Conservation (phyloP, 495 filamentous ascomycete genomes). For the Penicillium soppii region DNA sequence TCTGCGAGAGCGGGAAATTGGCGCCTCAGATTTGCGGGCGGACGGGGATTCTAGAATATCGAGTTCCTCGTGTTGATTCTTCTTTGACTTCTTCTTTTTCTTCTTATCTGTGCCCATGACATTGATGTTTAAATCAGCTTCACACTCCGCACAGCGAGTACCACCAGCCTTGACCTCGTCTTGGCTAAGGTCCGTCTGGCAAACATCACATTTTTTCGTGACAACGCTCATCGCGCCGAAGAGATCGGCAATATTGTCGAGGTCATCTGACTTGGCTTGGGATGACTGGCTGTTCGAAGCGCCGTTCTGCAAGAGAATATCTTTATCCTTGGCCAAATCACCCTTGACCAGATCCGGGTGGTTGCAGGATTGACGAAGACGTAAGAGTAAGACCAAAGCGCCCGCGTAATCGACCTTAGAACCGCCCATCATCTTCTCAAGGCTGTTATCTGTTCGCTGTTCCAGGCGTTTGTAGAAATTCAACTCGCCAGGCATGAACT, state of each 20-base stretch:
- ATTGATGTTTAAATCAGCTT: constrained; percentile 58
- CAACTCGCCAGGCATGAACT: constrained; percentile 78
- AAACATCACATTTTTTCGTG: constrained; percentile 85
- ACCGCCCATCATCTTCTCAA: constrained; percentile 83
- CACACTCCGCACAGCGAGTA: constrained; percentile 71
- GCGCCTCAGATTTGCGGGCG: constrained; percentile 17
- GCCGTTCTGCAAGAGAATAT: constrained; percentile 68
- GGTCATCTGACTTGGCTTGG: constrained; percentile 55
- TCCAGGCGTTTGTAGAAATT: constrained; percentile 85
- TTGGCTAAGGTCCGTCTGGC: constrained; percentile 65
- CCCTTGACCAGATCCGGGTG: constrained; percentile 84
- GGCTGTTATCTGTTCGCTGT: constrained; percentile 74
- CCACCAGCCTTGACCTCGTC: constrained; percentile 57
- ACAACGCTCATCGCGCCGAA: constrained; percentile 80
- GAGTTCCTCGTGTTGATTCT: constrained; percentile 21
- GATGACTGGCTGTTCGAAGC: constrained; percentile 40
- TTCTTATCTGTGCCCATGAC: constrained; percentile 40
- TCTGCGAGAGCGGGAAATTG: constrained; percentile 40
- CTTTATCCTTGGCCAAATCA: constrained; percentile 82
- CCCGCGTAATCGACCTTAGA: constrained; percentile 73
- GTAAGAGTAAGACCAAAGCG: constrained; percentile 83
- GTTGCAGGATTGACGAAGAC: constrained; percentile 90
- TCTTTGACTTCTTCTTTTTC: constrained; percentile 49
- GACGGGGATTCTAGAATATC: constrained; percentile 21
- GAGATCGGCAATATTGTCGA: constrained; percentile 82